A percentile compares a stretch with the other conserved stretches of the same genome.
phyloP scores from a whole-genome alignment of 2,329 filamentous ascomycete species.

The Monosporascus sp. region DNA sequence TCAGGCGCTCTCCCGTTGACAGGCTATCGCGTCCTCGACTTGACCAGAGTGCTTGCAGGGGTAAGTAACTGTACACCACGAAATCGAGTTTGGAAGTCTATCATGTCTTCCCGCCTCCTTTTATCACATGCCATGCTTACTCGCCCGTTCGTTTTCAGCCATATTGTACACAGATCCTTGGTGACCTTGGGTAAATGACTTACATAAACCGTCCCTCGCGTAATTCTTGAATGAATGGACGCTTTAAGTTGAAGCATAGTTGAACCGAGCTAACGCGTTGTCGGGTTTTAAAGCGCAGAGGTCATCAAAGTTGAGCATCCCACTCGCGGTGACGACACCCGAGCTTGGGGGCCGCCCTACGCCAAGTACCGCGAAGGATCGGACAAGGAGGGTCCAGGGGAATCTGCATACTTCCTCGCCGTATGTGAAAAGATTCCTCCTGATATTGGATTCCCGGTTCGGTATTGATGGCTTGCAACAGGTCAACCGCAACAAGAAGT shows the following conservation, averaged over 20 bases:
- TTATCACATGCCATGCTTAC: conserved; percentile 10
- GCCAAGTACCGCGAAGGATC: conserved; percentile 65
- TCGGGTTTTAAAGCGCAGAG: conserved; percentile 64
- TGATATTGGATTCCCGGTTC: neutral
- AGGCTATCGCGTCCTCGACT: conserved; percentile 85
- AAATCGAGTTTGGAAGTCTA: neutral
- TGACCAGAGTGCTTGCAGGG: conserved; percentile 92
- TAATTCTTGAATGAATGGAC: neutral
- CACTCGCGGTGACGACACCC: conserved; percentile 82
- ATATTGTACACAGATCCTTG: conserved; percentile 94
- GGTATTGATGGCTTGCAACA: conserved; percentile 29
- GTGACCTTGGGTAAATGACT: conserved; percentile 77
- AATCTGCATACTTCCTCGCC: conserved; percentile 90
- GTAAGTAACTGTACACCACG: conserved; percentile 47
- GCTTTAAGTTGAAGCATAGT: neutral
- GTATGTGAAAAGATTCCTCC: conserved; percentile 43
- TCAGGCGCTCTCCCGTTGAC: conserved; percentile 58
- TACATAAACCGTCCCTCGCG: too few species aligned
- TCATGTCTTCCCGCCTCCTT: conserved; percentile 2
- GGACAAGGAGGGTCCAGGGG: conserved; percentile 64
- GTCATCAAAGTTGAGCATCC: conserved; percentile 98
- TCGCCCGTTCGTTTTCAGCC: conserved; percentile 51
- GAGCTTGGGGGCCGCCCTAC: conserved; percentile 95
- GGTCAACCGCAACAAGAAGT: conserved; percentile 98
- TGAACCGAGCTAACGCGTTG: conserved; percentile 9